phyloP scores from a whole-genome alignment of 2,329 filamentous ascomycete genomes.

The Xylaria arbuscula region DNA sequence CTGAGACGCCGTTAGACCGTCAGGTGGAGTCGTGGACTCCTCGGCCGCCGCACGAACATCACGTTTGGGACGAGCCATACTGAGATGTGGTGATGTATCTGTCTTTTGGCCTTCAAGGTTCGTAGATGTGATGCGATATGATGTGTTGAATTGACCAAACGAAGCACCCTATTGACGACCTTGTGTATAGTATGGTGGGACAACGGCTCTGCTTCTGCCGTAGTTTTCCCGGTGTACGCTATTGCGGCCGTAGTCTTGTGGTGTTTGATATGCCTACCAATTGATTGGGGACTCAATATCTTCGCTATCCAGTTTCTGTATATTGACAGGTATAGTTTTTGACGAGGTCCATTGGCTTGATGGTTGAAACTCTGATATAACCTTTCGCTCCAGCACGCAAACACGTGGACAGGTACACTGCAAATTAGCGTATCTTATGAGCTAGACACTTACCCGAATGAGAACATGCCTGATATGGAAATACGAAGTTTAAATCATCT shows the following conservation, averaged over 20 bases:
- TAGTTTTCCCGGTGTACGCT: conserved; percentile 15
- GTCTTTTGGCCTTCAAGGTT: conserved; percentile 1
- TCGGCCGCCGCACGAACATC: conserved; percentile 81
- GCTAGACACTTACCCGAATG: too few species aligned
- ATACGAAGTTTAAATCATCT: too few species aligned
- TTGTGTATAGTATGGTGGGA: conserved; percentile 18
- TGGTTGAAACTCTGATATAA: too few species aligned
- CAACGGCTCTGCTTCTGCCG: conserved; percentile 3
- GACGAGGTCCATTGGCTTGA: too few species aligned
- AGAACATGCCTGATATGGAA: too few species aligned
- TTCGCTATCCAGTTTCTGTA: too few species aligned
- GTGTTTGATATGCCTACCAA: too few species aligned
- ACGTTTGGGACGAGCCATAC: conserved; percentile 80
- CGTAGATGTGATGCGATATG: not conserved
- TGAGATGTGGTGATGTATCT: conserved; percentile 14
- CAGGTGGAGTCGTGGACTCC: conserved; percentile 71
- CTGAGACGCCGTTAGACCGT: conserved; percentile 69
- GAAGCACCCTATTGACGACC: not conserved
- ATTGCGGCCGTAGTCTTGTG: not conserved
- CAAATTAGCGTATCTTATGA: too few species aligned
- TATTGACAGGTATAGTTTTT: too few species aligned
- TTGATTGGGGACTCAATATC: too few species aligned
- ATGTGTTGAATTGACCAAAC: conserved; percentile 14
- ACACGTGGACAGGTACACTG: too few species aligned
- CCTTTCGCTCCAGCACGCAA: too few species aligned